Percentiles rank a stretch among this genome's conserved stretches.
phyloP scores from a whole-genome alignment of 2,329 filamentous ascomycete genomes.

The Dothideomycetes sp. region DNA sequence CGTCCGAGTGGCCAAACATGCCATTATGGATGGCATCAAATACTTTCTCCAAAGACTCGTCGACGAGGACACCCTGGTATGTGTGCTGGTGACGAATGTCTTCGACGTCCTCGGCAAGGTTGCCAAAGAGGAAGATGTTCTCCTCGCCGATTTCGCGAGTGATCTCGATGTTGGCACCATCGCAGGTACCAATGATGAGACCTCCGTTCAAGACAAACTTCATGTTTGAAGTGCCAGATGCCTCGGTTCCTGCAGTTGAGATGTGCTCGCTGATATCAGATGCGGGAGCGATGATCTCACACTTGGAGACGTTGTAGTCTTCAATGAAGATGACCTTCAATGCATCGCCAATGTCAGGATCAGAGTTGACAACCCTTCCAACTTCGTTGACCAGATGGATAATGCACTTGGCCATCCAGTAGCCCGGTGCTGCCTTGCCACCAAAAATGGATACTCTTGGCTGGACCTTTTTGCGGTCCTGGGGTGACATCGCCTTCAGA shows the following conservation, averaged over 20 bases:
- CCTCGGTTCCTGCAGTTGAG: slow-evolving; percentile 90
- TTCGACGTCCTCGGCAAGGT: slow-evolving; percentile 90
- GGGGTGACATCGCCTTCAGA: slow-evolving; percentile 74
- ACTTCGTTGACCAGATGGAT: slow-evolving; percentile 95
- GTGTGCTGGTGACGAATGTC: slow-evolving; percentile 85
- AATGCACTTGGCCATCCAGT: slow-evolving; percentile 99
- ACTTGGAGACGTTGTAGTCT: slow-evolving; percentile 99
- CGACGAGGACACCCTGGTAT: slow-evolving; percentile 69
- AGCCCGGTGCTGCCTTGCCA: slow-evolving; percentile 93
- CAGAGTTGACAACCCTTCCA: slow-evolving; percentile 80
- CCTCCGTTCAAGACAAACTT: slow-evolving; percentile 98
- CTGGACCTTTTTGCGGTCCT: slow-evolving; percentile 74
- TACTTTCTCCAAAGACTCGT: slow-evolving; percentile 66
- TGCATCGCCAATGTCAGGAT: slow-evolving; percentile 81
- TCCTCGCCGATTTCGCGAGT: slow-evolving; percentile 60
- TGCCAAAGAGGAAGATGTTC: slow-evolving; percentile 98
- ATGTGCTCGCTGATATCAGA: slow-evolving; percentile 98
- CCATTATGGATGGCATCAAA: slow-evolving; percentile 73
- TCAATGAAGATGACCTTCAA: slow-evolving; percentile 96
- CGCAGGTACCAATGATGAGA: slow-evolving; percentile 93
- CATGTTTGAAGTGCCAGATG: slow-evolving; percentile 91
- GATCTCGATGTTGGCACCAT: slow-evolving; percentile 80
- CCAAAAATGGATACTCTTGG: slow-evolving; percentile 93
- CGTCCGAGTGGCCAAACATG: slow-evolving; percentile 66
- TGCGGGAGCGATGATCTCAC: slow-evolving; percentile 88